phyloP scores from a whole-genome alignment of 164 flowering plant genomes.

The Magnolia kwangsiensis region DNA sequence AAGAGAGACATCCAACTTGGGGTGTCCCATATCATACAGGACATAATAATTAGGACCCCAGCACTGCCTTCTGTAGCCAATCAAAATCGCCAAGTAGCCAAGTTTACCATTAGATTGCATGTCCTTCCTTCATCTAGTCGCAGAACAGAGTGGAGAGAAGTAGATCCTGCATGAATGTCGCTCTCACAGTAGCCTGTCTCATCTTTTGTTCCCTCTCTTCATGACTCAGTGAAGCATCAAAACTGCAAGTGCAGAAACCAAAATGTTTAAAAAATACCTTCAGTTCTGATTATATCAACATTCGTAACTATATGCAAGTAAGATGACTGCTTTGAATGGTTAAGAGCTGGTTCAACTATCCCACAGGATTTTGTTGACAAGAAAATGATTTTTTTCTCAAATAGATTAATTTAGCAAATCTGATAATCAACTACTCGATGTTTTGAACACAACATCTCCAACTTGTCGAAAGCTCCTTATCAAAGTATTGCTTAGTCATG shows the following conservation, averaged over 20 bases:
- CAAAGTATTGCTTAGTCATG: too few relatives aligned
- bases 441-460: too few relatives aligned
- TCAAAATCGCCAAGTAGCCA: background rate
- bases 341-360: too few relatives aligned
- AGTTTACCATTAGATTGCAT: background rate
- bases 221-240: constrained; percentile 58
- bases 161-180: constrained; percentile 72
- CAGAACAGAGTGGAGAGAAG: constrained; percentile 53
- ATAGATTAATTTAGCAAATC: too few relatives aligned
- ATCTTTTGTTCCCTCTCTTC: constrained; percentile 77
- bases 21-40: background rate
- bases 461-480: too few relatives aligned
- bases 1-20: background rate
- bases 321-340: too few relatives aligned
- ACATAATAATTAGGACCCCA: background rate
- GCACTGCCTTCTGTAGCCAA: background rate
- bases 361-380: too few relatives aligned
- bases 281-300: too few relatives aligned
- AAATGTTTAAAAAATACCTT: background rate
- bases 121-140: constrained; percentile 29
- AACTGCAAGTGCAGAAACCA: constrained; percentile 37
- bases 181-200: constrained; percentile 63
- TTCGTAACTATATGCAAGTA: too few relatives aligned
- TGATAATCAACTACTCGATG: too few relatives aligned
- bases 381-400: too few relatives aligned